Percentiles rank a stretch among this genome's conserved stretches.
Evolutionary conservation across 805 yeast species (phyloP).

Genomic region (Candida ulmi): DNA sequence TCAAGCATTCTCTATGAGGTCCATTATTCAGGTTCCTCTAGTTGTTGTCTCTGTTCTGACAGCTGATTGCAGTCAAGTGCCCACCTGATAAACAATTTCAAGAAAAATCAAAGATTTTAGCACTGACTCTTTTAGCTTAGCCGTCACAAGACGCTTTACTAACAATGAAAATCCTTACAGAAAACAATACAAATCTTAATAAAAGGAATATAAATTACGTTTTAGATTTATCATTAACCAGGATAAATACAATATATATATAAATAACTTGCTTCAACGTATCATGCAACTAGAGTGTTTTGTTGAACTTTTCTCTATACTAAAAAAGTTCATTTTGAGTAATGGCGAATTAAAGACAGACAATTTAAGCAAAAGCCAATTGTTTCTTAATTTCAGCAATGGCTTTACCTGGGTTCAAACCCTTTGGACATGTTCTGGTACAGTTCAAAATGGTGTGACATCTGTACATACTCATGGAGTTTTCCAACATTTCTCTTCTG

Average conservation of each 20-base stretch:
- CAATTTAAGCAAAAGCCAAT: constrained; percentile 65
- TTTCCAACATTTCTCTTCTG: constrained; percentile 88
- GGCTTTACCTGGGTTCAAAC: constrained; percentile 95
- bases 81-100: too few species aligned
- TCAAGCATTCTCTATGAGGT: too few species aligned
- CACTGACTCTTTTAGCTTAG: too few species aligned
- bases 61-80: too few species aligned
- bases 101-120: too few species aligned
- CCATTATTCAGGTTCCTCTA: too few species aligned
- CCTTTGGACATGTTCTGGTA: constrained; percentile 97
- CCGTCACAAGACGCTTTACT: too few species aligned
- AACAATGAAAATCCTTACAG: too few species aligned
- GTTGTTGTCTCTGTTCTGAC: too few species aligned
- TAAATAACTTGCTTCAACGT: background rate
- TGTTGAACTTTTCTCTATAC: background rate
- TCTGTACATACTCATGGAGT: constrained; percentile 96
- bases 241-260: background rate
- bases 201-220: background rate
- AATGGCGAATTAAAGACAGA: too few species aligned
- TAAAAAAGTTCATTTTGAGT: background rate
- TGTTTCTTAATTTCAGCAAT: constrained; percentile 96
- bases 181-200: background rate
- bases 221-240: background rate
- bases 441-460: constrained; percentile 99
- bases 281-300: background rate